Base-by-base conservation (phyloP, 257 asterid genomes). In the Avicennia marina region DNA sequence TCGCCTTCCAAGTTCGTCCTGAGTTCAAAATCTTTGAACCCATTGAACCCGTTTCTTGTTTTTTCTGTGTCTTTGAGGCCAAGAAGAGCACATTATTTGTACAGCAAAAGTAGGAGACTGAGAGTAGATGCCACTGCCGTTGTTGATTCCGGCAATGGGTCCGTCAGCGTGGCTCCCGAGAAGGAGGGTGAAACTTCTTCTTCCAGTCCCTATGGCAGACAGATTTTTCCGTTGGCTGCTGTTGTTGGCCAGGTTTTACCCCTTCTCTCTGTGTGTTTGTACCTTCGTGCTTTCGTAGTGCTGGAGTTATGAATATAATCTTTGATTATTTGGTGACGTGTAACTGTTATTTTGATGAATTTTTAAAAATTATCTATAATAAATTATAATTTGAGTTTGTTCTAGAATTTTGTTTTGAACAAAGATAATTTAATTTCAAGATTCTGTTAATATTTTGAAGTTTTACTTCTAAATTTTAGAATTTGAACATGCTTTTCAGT, bases 191-290 rank as follows among this genome's bases (percentile, higher is more conserved):
- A 55, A 29, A 42, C 17, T 15, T 29, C 65, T 10, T 7, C 68
- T n/a, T 49, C 56, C 45, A 43, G 46, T 70, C 39, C 79, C 6
- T 88, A 78, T 26, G 98, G 98, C 48, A 55, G 98, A n/a, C 81
- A 73, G 62, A 83, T 58, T 68, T 91, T 91, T 58, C 98, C 98
- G 25, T 71, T 91, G 62, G 98, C 97, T 53, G 95, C 98, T 63
- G 95, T 91, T 60, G 90, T 91, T 61, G 98, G 97, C 69, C 98
- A 91, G 98, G 98, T 90, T 49, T 41, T n/a, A 2, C 2, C 47
- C 41, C 11, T 48, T 44, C 58, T 17, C 39, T 39, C 50, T 19
- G 20, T 48, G 47, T 31, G n/a, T n/a, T n/a, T n/a, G n/a, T n/a
- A n/a, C n/a, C n/a, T n/a, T n/a, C n/a, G 40, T 17, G 16, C 1